Base-by-base conservation (phyloP, 495 filamentous ascomycete genomes). In the Gamarada debralockiae region DNA sequence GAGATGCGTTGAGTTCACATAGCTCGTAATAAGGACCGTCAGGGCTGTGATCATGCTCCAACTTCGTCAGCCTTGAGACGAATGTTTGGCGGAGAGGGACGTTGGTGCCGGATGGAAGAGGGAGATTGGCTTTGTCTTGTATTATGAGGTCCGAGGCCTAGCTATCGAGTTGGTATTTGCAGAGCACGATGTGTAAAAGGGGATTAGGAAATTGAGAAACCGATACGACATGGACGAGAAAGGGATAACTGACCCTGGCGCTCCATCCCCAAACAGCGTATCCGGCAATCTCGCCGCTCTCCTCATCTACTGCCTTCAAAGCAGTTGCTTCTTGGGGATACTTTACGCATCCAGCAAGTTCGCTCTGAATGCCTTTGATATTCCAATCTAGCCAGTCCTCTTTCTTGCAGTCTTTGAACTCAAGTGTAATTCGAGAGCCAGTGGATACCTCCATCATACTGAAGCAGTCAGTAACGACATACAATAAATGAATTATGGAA, bases 221-320 rank as follows among this genome's bases (percentile, higher is more conserved):
- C 18, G 7, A 3, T 5, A 10, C 17, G 7, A 5, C 41, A 44
- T 41, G 33, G 20, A 23, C 2, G 20, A 10, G 14, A 9, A 48
- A 21, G 18, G 33, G 15, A 17, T 17, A 3, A 48, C 45, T 20
- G 8, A 48, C 45, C 3, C 18, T 22, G 2, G n/a, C n/a, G 3
- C 9, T 18, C 45, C 45, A 48, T 25, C 27, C 45, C 45, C 45
- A 48, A 48, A 33, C 13, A 4, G 27, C 45, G 34, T 34, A 48
- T 25, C 45, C 45, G 4, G 29, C 45, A 48, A 48, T 48, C 45
- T 34, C 25, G 15, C 17, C 42, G 6, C 5, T 22, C 29, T 25
- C 22, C 23, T 15, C 43, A 47, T 31, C 43, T 10, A 48, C 45
- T 17, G 29, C 25, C 45, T 48, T 45, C 42, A 45, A 45, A 22